Evolutionary conservation across 768 basidiomycete species (phyloP), one percentile per base, ranked within the genome.

Genomic region (Podaxis carcinomalis): DNA sequence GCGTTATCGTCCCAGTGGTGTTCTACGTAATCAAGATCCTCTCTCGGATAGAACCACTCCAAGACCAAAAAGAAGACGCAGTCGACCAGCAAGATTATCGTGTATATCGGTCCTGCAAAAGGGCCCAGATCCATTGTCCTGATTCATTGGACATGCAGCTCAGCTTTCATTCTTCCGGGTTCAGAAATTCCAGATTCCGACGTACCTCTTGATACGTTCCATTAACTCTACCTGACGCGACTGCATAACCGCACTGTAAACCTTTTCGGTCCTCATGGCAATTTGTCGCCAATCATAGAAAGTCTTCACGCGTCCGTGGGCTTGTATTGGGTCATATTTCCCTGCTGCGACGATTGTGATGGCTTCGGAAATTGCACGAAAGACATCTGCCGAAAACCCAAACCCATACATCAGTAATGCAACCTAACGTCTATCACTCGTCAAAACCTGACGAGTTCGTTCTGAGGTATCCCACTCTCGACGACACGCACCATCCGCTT

Each of bases 251-350:
- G 81, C 73, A 3, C 80, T 74, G 70, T 98, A 98, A 0, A 98
- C 95, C 0, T 69, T 72, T 70, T 97, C 95, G 0, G 93, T 96
- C 10, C 95, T 83, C 39, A 77, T 78, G 0, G 95, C 81, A 23
- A 98, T 86, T 11, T 88, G 80, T 2, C 72, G 75, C 97, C 97
- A 99, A 56, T 87, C 83, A 74, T 99, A 99, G 71, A 99, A 93
- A 1, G 74, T 80, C 66, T 83, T 85, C 53, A 98, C 81, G 56
- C 88, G 86, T 28, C 85, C 81, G 66, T 96, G 95, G 0, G 94
- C 93, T 32, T 72, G 72, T 3, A 83, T 63, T 0, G 94, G 92
- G 66, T 95, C 87, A 67, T 95, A 92, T 51, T 77, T 75, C 1
- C 90, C 89, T 1, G 75, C 71, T 1, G 80, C 70, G 2, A 98